phyloP scores from a whole-genome alignment of 768 basidiomycete genomes.

The Rubroboletus satanas region DNA sequence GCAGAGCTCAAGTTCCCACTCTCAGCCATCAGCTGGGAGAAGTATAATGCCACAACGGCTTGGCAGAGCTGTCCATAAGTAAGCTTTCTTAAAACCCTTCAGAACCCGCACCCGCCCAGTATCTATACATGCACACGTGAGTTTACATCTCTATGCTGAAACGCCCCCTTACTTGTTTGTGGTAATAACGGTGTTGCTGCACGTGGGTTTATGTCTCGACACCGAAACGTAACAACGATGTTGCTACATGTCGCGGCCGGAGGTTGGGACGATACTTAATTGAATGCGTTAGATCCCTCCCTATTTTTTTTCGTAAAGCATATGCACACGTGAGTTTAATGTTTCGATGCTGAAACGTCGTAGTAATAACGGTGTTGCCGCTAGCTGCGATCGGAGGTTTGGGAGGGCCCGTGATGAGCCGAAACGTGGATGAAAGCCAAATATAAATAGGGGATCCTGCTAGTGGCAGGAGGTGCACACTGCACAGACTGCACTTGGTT shows the following conservation, averaged over 20 bases:
- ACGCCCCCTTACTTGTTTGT: neutral
- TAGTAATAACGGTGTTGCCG: slow-evolving; percentile 42
- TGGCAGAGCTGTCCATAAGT: slow-evolving; percentile 16
- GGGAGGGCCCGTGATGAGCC: slow-evolving; percentile 26
- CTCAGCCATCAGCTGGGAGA: slow-evolving; percentile 56
- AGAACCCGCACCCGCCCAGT: slow-evolving; percentile 34
- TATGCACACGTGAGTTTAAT: slow-evolving; percentile 31
- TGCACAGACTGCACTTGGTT: neutral
- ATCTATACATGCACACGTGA: slow-evolving; percentile 40
- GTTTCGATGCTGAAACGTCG: neutral
- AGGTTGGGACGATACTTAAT: neutral
- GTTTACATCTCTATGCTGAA: neutral
- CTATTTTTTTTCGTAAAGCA: slow-evolving; percentile 12
- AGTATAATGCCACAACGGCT: slow-evolving; percentile 36
- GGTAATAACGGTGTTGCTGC: neutral
- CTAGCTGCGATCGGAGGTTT: slow-evolving; percentile 66
- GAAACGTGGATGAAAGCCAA: neutral
- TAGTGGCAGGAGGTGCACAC: neutral
- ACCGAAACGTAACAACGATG: slow-evolving; percentile 35
- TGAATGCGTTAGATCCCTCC: neutral
- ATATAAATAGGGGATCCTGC: slow-evolving; percentile 6
- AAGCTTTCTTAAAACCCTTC: slow-evolving; percentile 10
- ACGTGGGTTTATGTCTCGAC: slow-evolving; percentile 20
- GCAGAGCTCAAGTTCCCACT: slow-evolving; percentile 41
- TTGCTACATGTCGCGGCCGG: slow-evolving; percentile 35